phyloP scores from a whole-genome alignment of 495 filamentous ascomycete species.

The Hypomontagnella submonticulosa region DNA sequence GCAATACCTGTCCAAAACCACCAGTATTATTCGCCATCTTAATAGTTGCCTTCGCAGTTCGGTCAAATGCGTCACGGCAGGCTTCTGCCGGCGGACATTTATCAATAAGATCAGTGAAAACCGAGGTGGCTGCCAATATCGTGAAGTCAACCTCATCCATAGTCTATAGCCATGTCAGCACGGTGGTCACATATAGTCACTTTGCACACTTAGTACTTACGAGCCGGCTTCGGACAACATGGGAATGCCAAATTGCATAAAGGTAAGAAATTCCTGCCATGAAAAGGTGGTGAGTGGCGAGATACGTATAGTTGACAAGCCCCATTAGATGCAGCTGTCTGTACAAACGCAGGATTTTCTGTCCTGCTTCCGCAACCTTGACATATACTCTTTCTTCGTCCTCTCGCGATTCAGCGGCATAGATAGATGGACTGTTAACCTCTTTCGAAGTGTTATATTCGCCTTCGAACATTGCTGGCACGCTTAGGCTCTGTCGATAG shows the following conservation, averaged over 20 bases:
- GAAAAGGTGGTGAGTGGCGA: slow-evolving; percentile 97
- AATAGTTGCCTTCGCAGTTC: slow-evolving; percentile 93
- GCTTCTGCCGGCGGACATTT: slow-evolving; percentile 67
- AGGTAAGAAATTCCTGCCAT: slow-evolving; percentile 98
- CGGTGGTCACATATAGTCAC: not conserved
- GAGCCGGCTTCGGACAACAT: slow-evolving; percentile 82
- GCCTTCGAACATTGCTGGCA: slow-evolving; percentile 83
- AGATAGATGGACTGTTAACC: slow-evolving; percentile 59
- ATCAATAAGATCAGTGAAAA: slow-evolving; percentile 62
- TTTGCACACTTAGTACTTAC: slow-evolving; percentile 61
- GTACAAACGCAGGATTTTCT: slow-evolving; percentile 91
- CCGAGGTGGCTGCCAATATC: slow-evolving; percentile 87
- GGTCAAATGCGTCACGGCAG: slow-evolving; percentile 94
- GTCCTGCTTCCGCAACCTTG: slow-evolving; percentile 93
- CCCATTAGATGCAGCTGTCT: slow-evolving; percentile 87
- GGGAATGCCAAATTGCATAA: slow-evolving; percentile 97
- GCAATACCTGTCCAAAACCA: slow-evolving; percentile 70
- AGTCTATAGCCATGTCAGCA: slow-evolving; percentile 66
- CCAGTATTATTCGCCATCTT: slow-evolving; percentile 89
- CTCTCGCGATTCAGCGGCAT: slow-evolving; percentile 69
- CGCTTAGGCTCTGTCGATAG: slow-evolving; percentile 89
- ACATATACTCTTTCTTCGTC: slow-evolving; percentile 92
- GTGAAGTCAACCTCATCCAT: slow-evolving; percentile 97
- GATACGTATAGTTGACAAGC: slow-evolving; percentile 93
- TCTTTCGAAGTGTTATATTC: slow-evolving; percentile 76